Percentiles rank a stretch among this genome's conserved stretches.
Evolutionary conservation across 208 protist genomes (phyloP).

Genomic region (Endotrypanum monterogeii): DNA sequence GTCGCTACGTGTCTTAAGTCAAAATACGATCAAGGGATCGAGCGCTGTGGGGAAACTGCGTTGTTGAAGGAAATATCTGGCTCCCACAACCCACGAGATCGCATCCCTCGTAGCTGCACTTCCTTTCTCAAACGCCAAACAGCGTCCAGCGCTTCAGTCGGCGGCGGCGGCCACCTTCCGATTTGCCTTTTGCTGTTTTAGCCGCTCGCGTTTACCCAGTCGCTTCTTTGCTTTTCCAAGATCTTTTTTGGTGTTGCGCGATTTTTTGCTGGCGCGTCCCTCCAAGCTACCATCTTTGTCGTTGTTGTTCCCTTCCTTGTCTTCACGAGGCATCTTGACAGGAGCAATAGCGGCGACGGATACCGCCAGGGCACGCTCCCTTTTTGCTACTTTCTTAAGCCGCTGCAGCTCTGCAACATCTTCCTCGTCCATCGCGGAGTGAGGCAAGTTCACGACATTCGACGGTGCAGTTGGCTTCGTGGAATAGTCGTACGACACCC

Average conservation of each 20-base stretch:
- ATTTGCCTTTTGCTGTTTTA: constrained; percentile 21
- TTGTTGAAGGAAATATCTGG: no score
- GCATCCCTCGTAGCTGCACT: not conserved
- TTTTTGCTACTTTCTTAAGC: constrained; percentile 41
- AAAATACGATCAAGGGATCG: not conserved
- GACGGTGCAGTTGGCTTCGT: constrained; percentile 13
- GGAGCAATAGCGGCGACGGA: not conserved
- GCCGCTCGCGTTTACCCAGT: constrained; percentile 29
- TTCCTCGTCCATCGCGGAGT: constrained; percentile 40
- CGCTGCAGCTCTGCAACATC: constrained; percentile 39
- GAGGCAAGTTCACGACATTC: constrained; percentile 26
- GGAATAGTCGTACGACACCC: constrained; percentile 60
- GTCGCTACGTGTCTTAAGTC: not conserved
- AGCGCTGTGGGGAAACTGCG: not conserved
- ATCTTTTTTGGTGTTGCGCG: constrained; percentile 5
- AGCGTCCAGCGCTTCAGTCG: not conserved
- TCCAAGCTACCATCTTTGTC: not conserved
- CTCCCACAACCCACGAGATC: not conserved
- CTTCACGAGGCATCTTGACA: not conserved
- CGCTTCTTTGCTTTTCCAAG: constrained; percentile 23
- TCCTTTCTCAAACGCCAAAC: not conserved
- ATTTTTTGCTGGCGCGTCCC: not conserved
- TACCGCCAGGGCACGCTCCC: constrained; percentile 37
- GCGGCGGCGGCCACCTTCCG: not conserved
- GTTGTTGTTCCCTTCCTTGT: not conserved